Percentiles rank a stretch among this genome's conserved stretches.
These are phyloP conservation scores for Prorocentrum cordatum DNA, from an alignment of 169 alveolate genomes.

Conservation along the genomic window DNA sequence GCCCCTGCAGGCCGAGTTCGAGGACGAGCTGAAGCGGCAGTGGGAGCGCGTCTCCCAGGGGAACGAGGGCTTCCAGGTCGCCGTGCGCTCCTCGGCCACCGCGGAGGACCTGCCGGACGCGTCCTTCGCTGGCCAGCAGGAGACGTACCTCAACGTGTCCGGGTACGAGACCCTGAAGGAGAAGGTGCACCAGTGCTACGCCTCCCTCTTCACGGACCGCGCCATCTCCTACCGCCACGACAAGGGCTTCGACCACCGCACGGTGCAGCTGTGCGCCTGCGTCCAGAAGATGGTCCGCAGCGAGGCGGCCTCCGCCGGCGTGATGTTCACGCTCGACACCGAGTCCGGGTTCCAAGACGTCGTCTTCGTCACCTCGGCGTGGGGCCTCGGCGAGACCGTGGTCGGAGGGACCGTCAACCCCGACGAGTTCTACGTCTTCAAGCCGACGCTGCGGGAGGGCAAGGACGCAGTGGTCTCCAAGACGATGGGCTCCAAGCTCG, in stretches of 20 bases:
- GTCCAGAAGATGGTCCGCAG: neutral
- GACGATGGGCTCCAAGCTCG: conserved; percentile 61
- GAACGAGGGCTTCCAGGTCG: neutral
- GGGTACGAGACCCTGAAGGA: neutral
- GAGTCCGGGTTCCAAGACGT: neutral
- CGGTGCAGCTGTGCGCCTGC: neutral
- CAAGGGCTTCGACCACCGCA: neutral
- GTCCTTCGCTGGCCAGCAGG: neutral
- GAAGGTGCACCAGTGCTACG: neutral
- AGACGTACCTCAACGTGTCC: neutral
- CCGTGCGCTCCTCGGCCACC: neutral
- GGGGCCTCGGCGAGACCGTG: neutral
- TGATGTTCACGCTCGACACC: neutral
- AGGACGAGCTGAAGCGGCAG: conserved; percentile 26
- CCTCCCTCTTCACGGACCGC: neutral
- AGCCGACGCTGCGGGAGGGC: conserved; percentile 62
- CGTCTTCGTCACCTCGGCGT: neutral
- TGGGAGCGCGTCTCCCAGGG: neutral
- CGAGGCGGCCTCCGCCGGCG: neutral
- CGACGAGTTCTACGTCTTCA: conserved; percentile 25
- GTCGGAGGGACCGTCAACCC: neutral
- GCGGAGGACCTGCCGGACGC: neutral
- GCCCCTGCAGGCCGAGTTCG: conserved; percentile 5
- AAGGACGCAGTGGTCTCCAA: conserved; percentile 31
- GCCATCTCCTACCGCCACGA: neutral